Base-by-base conservation (phyloP, 83 land plant genomes). In the Picea mariana region DNA sequence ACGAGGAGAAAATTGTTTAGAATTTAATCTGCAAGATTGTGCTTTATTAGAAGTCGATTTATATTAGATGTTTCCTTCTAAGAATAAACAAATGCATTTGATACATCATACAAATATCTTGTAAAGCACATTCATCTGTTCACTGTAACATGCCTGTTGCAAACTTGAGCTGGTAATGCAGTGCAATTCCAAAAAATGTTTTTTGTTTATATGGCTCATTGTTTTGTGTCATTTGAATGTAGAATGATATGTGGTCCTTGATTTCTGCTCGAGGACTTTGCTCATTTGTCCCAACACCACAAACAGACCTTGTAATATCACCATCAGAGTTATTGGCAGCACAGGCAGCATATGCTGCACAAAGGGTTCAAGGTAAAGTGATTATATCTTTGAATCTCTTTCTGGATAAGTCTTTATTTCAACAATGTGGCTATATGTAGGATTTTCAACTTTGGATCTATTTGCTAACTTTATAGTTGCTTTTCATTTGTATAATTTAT, bases 341-440 rank as follows among this genome's bases (percentile, higher is more conserved):
- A 75, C 78, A 75, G 59, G 60, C 60, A 49, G 60, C 31, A 49
- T 47, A 75, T 49, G 78, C 78, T 75, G 60, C 60, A 21, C 26
- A 75, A n/a, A 75, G 78, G 78, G 78, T 49, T 47, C 78, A 75
- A 75, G 78, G 78, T 75, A 49, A n/a, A 49, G 23, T 49, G 3
- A 31, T n/a, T 34, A 47, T 49, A 47, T 49, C 24, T 49, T 47
- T 20, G 11, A 49, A 18, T 21, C 60, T 75, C 59, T 23, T 75
- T 21, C 15, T 4, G 17, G 26, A 7, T n/a, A 26, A 31, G 4
- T 49, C 21, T 75, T 3, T 75, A 75, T 34, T 75, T 42, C 52
- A n/a, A 72, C 23, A 49, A 49, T 23, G 60, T 31, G 59, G 49
- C 12, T 12, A 3, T 47, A 26, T 21, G 12, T 3, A 21, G 59